These are phyloP conservation scores for Tylopilus sp. DNA, from an alignment of 768 basidiomycete species.

Conservation along the genomic window DNA sequence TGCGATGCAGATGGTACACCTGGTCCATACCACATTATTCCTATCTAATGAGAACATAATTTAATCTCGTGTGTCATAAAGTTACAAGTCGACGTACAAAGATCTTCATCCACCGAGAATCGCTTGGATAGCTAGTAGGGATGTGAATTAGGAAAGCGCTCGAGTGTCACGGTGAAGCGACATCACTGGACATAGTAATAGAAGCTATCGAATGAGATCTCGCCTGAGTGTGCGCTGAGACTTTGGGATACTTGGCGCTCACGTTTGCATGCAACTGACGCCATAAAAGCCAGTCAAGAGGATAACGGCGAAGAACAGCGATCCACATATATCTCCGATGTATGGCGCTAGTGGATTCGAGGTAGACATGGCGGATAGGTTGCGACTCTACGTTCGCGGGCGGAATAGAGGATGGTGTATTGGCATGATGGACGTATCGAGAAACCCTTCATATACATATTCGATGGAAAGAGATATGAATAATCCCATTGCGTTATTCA, in stretches of 20 bases:
- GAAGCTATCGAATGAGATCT: neutral
- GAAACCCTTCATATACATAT: neutral
- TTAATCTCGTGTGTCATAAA: neutral
- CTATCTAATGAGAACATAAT: neutral
- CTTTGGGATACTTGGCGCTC: too few species aligned
- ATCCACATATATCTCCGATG: neutral
- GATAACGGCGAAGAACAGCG: neutral
- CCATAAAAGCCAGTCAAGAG: conserved; percentile 1
- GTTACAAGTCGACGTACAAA: neutral
- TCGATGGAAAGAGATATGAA: neutral
- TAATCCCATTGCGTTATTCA: too few species aligned
- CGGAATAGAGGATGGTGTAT: neutral
- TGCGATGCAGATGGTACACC: neutral
- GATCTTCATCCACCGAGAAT: neutral
- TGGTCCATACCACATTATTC: conserved; percentile 4
- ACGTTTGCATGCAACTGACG: conserved; percentile 13
- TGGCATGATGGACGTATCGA: too few species aligned
- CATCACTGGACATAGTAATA: conserved; percentile 10
- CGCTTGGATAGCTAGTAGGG: neutral
- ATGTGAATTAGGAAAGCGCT: neutral
- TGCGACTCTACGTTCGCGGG: neutral
- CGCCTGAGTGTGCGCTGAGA: too few species aligned
- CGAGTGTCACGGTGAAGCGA: accelerated
- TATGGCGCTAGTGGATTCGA: neutral
- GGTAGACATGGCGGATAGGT: neutral